A percentile compares a stretch with the other conserved stretches of the same genome.
Evolutionary conservation across 495 filamentous ascomycete species (phyloP).

Genomic region (Podospora tetraspora): DNA sequence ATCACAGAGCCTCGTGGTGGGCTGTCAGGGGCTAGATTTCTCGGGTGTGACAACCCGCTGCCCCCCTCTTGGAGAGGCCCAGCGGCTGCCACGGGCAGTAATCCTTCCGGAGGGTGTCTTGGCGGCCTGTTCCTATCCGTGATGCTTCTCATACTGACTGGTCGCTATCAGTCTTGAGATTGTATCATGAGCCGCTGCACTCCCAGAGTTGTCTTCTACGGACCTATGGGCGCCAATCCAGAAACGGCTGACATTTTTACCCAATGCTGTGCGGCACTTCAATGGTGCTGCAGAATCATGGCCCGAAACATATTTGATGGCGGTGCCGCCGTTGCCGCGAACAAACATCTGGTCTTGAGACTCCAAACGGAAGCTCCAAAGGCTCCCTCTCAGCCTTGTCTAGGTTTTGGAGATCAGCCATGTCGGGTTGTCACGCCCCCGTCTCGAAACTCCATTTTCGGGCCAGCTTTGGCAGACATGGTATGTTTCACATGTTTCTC

Average conservation of each 20-base stretch:
- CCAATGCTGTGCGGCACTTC: not conserved
- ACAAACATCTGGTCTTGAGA: not conserved
- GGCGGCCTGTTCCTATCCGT: not conserved
- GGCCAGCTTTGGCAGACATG: not conserved
- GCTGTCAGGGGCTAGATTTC: not conserved
- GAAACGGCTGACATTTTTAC: not conserved
- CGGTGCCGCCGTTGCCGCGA: not conserved
- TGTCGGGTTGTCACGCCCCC: not conserved
- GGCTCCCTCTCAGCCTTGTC: not conserved
- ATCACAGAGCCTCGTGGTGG: not conserved
- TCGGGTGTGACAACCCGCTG: not conserved
- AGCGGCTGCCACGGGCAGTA: not conserved
- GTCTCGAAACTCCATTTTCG: not conserved
- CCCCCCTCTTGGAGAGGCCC: not conserved
- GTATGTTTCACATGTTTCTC: not conserved
- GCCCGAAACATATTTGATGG: not conserved
- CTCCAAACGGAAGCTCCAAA: too few relatives aligned
- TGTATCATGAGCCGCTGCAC: not conserved
- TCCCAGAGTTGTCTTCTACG: not conserved
- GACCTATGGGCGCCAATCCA: not conserved
- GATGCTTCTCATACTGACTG: not conserved
- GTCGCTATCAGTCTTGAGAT: not conserved
- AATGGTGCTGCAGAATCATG: not conserved
- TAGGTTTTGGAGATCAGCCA: not conserved
- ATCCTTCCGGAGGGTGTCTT: not conserved